A percentile compares a stretch with the other conserved stretches of the same genome.
These are phyloP conservation scores for Plasmopara muralis DNA, from an alignment of 352 stramenopile species.

Conservation along the genomic window DNA sequence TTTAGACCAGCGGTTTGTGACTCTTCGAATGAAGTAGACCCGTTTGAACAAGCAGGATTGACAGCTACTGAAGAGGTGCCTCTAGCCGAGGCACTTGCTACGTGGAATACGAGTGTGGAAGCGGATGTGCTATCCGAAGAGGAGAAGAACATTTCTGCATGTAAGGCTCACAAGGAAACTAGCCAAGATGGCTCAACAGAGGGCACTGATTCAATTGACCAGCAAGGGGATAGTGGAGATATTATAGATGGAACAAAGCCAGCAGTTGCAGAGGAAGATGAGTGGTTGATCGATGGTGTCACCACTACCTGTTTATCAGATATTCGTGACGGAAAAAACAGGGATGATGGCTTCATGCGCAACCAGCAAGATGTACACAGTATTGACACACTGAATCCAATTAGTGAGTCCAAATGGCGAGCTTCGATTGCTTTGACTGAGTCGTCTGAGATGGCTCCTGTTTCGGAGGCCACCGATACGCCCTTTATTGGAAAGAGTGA, in stretches of 20 bases:
- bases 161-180: constrained; percentile 1
- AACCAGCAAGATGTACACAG: background rate
- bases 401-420: constrained; percentile 2
- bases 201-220: constrained; percentile 2
- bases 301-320: constrained; percentile 1
- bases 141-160: constrained; percentile 1
- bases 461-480: background rate
- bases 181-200: background rate
- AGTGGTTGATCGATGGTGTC: background rate
- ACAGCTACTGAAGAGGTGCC: constrained; percentile 18
- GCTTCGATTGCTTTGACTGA: constrained; percentile 1
- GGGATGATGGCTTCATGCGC: background rate
- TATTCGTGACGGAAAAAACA: constrained; percentile 1
- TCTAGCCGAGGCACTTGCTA: constrained; percentile 22
- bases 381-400: background rate
- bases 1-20: constrained; percentile 11
- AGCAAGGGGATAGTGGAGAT: constrained; percentile 1
- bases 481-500: constrained; percentile 2
- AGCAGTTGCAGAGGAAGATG: constrained; percentile 1
- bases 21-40: constrained; percentile 18
- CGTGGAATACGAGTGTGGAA: constrained; percentile 16
- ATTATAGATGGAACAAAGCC: background rate
- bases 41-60: constrained; percentile 28
- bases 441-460: background rate
- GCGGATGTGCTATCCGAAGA: background rate